Conservation (phyloP, 805 yeast species). For the Yarrowia osloensis region DNA sequence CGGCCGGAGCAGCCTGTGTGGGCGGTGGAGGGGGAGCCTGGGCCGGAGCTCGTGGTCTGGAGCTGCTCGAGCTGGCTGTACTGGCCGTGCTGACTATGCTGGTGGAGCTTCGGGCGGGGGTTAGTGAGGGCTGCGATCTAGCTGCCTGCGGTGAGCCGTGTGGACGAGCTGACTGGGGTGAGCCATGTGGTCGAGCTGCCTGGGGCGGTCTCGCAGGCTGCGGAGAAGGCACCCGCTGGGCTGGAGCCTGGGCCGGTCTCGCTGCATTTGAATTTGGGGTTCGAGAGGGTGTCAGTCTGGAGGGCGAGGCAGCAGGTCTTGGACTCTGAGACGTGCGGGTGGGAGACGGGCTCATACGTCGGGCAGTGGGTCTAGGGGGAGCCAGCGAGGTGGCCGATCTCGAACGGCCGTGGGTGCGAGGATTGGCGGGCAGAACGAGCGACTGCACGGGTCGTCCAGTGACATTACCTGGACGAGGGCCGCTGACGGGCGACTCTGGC, state of each 20-base stretch:
- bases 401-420: neutral
- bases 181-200: neutral
- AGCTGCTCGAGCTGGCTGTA: neutral
- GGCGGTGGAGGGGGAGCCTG: slow-evolving; percentile 12
- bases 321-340: neutral
- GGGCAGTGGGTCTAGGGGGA: slow-evolving; percentile 5
- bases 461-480: neutral
- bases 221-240: neutral
- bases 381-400: neutral
- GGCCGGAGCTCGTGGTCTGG: neutral
- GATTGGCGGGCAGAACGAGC: neutral
- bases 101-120: neutral
- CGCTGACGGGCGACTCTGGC: neutral
- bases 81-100: neutral
- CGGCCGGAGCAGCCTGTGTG: neutral
- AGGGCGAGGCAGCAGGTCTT: slow-evolving; percentile 20
- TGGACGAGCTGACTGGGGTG: neutral
- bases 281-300: neutral
- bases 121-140: neutral
- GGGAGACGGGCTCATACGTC: slow-evolving; percentile 1
- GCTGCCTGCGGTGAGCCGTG: neutral
- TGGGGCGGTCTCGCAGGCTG: too few relatives aligned
- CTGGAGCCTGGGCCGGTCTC: neutral
- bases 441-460: slow-evolving; percentile 3
- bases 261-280: slow-evolving; percentile 1